These are phyloP conservation scores for Erigeron philadelphicus DNA, from an alignment of 140 eudicot species.

Conservation along the genomic window DNA sequence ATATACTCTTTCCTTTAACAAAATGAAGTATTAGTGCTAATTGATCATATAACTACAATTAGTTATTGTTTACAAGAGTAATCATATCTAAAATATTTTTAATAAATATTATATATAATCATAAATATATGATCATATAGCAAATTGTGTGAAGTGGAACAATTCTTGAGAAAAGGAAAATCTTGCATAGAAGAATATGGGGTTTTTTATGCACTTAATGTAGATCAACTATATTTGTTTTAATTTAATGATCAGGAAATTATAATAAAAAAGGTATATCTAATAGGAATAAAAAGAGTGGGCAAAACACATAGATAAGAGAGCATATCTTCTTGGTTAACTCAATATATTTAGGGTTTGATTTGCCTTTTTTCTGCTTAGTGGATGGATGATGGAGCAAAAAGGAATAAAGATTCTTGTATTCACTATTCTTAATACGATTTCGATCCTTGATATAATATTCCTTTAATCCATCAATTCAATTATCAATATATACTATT, in stretches of 20 bases:
- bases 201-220: slow-evolving; percentile 22
- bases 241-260: not conserved
- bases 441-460: not conserved
- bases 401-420: slow-evolving; percentile 41
- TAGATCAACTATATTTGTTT: not conserved
- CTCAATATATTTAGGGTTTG: slow-evolving; percentile 40
- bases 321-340: slow-evolving; percentile 52
- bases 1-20: no score
- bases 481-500: not conserved
- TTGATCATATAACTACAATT: no score
- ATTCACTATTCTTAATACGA: slow-evolving; percentile 17
- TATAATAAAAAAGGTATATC: slow-evolving; percentile 10
- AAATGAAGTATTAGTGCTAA: no score
- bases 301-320: slow-evolving; percentile 42
- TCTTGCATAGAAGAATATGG: slow-evolving; percentile 27
- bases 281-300: slow-evolving; percentile 31
- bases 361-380: slow-evolving; percentile 40
- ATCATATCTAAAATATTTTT: no score
- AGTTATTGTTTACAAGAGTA: no score
- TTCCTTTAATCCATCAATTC: slow-evolving; percentile 9
- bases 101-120: not conserved
- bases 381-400: slow-evolving; percentile 44
- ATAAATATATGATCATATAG: not conserved
- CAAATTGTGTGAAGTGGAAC: slow-evolving; percentile 14
- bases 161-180: slow-evolving; percentile 23